phyloP scores from a whole-genome alignment of 768 basidiomycete genomes.

The Suillus subalutaceus region DNA sequence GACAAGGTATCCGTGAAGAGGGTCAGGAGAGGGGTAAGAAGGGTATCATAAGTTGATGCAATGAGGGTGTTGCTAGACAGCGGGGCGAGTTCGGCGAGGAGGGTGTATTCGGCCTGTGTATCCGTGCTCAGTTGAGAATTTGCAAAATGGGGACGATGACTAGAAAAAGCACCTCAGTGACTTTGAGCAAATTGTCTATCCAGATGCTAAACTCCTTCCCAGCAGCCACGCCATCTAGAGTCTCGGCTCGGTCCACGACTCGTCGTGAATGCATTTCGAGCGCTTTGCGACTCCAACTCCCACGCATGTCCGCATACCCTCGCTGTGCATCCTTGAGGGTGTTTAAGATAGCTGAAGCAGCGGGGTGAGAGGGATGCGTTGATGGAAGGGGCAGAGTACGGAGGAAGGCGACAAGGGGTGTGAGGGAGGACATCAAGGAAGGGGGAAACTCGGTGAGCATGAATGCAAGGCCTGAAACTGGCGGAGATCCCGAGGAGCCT shows the following conservation, averaged over 20 bases:
- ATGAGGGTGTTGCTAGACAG: conserved; percentile 53
- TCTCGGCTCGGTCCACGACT: conserved; percentile 71
- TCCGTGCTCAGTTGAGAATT: background rate
- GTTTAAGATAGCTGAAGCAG: conserved; percentile 61
- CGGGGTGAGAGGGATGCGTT: conserved; percentile 84
- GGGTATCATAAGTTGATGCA: conserved; percentile 59
- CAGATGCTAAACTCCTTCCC: conserved; percentile 76
- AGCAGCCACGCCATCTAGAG: conserved; percentile 61
- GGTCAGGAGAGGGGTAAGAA: conserved; percentile 64
- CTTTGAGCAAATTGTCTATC: conserved; percentile 64
- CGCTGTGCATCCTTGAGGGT: conserved; percentile 77
- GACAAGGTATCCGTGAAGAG: conserved; percentile 69
- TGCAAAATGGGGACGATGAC: conserved; percentile 18
- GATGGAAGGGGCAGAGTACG: conserved; percentile 74
- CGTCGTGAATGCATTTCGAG: conserved; percentile 72
- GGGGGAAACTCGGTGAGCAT: conserved; percentile 57
- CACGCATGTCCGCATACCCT: conserved; percentile 87
- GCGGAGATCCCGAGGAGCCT: conserved; percentile 76
- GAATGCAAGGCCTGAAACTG: conserved; percentile 59
- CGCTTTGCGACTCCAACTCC: conserved; percentile 75
- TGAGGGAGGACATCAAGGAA: conserved; percentile 52
- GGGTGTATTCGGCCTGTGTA: conserved; percentile 65
- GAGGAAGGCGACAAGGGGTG: conserved; percentile 68
- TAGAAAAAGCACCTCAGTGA: conserved; percentile 56
- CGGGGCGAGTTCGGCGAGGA: conserved; percentile 65